phyloP scores from a whole-genome alignment of 805 yeast species.

The Monosporozyma solicola region DNA sequence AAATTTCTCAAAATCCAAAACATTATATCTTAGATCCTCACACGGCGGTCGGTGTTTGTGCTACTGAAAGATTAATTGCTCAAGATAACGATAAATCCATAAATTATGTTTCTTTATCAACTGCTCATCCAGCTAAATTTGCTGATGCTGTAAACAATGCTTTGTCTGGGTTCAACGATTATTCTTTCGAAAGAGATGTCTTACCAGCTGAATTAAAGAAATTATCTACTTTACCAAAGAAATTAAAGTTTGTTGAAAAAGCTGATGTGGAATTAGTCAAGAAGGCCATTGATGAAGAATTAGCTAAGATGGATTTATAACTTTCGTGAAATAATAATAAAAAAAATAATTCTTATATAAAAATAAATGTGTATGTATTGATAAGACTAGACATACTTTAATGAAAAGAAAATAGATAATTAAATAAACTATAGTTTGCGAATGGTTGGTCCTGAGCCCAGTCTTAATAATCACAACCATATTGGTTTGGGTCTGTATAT shows the following conservation, averaged over 20 bases:
- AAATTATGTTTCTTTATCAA: conserved; percentile 68
- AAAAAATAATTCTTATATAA: not conserved
- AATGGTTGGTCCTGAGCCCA: too few species aligned
- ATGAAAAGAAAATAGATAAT: not conserved
- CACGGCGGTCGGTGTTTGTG: conserved; percentile 87
- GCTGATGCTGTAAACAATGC: conserved; percentile 91
- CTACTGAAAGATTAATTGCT: conserved; percentile 55
- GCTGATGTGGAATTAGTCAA: conserved; percentile 72
- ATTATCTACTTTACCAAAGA: conserved; percentile 62
- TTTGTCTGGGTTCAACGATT: conserved; percentile 52
- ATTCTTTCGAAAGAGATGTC: conserved; percentile 81
- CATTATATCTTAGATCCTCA: conserved; percentile 92
- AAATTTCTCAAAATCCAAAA: conserved; percentile 40
- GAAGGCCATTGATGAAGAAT: conserved; percentile 62
- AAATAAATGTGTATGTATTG: not conserved
- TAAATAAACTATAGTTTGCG: too few species aligned
- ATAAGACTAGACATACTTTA: not conserved
- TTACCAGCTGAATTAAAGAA: conserved; percentile 79
- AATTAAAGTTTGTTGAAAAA: conserved; percentile 59
- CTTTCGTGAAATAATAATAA: not conserved
- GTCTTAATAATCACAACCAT: too few species aligned
- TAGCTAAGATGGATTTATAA: conserved; percentile 40
- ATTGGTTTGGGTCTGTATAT: too few species aligned
- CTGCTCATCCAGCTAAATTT: conserved; percentile 99
- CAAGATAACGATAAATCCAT: conserved; percentile 36